These are phyloP conservation scores for Calocera viscosa DNA, from an alignment of 768 basidiomycete species.

Conservation along the genomic window DNA sequence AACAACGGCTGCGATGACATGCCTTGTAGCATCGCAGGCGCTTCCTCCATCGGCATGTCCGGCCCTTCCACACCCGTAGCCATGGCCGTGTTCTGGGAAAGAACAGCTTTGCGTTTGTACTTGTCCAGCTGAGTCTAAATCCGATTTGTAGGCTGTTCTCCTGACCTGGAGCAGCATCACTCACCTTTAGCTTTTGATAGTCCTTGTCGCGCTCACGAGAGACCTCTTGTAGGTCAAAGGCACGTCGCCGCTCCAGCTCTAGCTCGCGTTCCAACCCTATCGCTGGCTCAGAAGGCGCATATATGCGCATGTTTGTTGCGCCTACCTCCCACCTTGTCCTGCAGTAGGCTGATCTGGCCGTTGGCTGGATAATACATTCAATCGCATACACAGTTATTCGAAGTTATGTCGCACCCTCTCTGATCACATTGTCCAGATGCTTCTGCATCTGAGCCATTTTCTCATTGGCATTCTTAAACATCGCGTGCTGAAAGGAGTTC, in stretches of 20 bases:
- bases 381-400: constrained; percentile 1
- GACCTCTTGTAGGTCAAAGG: constrained; percentile 58
- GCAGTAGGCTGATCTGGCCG: constrained; percentile 57
- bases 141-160: neutral
- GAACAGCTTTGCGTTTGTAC: constrained; percentile 65
- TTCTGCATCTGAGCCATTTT: constrained; percentile 73
- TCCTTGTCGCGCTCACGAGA: constrained; percentile 71
- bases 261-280: constrained; percentile 68
- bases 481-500: constrained; percentile 72
- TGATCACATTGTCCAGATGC: constrained; percentile 69
- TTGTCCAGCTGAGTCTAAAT: constrained; percentile 62
- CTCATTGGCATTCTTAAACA: constrained; percentile 67
- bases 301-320: neutral
- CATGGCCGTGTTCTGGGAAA: constrained; percentile 31
- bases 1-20: neutral
- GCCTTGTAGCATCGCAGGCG: neutral
- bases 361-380: constrained; percentile 41
- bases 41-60: neutral
- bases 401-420: constrained; percentile 55
- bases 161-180: constrained; percentile 9
- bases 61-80: neutral
- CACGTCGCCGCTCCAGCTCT: constrained; percentile 63
- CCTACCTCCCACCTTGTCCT: constrained; percentile 53
- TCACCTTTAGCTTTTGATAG: constrained; percentile 73
- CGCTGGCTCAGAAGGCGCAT: neutral